Percentiles rank a stretch among this genome's conserved stretches.
Conservation (phyloP, 768 basidiomycete species). For the Suillus fuscotomentosus region DNA sequence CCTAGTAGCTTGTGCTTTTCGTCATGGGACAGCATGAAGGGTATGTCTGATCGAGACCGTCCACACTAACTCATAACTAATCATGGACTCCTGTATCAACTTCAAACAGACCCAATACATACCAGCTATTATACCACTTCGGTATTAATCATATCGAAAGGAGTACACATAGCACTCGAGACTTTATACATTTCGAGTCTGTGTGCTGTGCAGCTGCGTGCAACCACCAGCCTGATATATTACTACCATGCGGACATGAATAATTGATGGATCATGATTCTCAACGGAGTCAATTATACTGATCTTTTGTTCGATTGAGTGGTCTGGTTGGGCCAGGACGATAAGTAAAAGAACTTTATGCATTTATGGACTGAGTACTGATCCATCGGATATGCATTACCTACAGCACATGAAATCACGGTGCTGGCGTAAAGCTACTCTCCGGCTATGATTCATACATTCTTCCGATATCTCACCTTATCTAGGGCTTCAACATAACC, state of each 20-base stretch:
- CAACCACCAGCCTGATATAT: not conserved
- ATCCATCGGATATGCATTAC: not conserved
- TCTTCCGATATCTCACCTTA: not conserved
- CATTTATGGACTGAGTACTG: not conserved
- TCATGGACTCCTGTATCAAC: not conserved
- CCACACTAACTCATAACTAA: not conserved
- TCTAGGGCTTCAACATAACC: not conserved
- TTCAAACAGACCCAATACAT: not conserved
- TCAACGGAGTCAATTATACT: not conserved
- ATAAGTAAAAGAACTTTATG: not conserved
- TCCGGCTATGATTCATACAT: not conserved
- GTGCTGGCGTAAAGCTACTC: not conserved
- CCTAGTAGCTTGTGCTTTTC: not conserved
- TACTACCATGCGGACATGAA: constrained; percentile 1
- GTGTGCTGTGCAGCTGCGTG: not conserved
- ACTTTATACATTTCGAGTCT: not conserved
- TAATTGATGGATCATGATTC: not conserved
- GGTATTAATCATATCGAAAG: not conserved
- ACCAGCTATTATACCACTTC: not conserved
- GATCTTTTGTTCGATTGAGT: not conserved
- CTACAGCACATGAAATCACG: not conserved
- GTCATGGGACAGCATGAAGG: not conserved
- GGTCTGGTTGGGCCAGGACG: not conserved
- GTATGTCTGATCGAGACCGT: not conserved
- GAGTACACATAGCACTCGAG: not conserved